phyloP scores from a whole-genome alignment of 2,329 filamentous ascomycete genomes.

The Orbilia quercus region DNA sequence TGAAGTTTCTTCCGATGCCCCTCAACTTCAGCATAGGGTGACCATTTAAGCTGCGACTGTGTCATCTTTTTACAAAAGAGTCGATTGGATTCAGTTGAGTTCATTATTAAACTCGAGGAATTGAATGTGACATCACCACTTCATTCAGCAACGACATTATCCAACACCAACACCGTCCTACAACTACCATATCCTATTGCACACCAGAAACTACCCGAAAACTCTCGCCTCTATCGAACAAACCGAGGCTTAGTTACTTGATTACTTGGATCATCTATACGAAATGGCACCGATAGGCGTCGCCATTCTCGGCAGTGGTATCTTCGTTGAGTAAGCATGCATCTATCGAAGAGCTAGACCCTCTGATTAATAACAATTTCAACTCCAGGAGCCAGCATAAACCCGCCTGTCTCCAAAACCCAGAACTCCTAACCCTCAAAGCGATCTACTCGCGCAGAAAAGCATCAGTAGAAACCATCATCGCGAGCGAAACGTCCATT shows the following conservation, averaged over 20 bases:
- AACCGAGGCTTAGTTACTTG: no score
- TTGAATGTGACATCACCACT: constrained; percentile 25
- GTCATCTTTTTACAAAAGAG: background rate
- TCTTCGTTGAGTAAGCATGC: constrained; percentile 70
- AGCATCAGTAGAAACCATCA: constrained; percentile 68
- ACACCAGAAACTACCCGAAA: background rate
- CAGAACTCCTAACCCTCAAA: constrained; percentile 68
- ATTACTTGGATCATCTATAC: no score
- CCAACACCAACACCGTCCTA: constrained; percentile 42
- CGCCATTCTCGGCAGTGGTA: constrained; percentile 73
- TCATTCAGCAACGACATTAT: constrained; percentile 22
- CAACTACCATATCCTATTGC: background rate
- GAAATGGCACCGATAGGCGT: constrained; percentile 66
- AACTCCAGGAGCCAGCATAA: constrained; percentile 58
- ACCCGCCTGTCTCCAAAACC: constrained; percentile 71
- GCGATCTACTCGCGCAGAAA: constrained; percentile 75
- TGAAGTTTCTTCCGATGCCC: no score
- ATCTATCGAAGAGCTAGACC: constrained; percentile 1
- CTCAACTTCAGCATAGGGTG: no score
- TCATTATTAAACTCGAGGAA: no score
- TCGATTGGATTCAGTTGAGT: no score
- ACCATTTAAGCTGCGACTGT: no score
- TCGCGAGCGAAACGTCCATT: constrained; percentile 58
- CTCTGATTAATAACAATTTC: constrained; percentile 58
- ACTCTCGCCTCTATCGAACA: no score